Percentiles rank a stretch among this genome's conserved stretches.
These are phyloP conservation scores for Lipomyces starkeyi DNA, from an alignment of 805 yeast genomes.

Conservation along the genomic window DNA sequence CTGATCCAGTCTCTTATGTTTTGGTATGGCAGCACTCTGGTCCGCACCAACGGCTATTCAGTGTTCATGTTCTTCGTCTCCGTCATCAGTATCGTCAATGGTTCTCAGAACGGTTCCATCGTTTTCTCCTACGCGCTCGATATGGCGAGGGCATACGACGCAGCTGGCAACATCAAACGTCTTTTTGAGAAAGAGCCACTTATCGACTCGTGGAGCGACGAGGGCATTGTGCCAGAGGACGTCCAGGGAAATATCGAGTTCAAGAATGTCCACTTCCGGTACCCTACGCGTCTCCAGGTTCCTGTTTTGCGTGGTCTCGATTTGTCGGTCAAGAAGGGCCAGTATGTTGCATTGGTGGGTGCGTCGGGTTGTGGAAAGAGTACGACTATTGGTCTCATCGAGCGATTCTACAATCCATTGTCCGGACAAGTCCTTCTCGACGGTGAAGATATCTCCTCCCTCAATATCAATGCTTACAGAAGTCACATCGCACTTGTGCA, in stretches of 20 bases:
- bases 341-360: conserved; percentile 88
- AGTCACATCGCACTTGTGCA: conserved; percentile 63
- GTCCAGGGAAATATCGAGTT: conserved; percentile 61
- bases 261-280: conserved; percentile 45
- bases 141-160: conserved; percentile 51
- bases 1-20: conserved; percentile 52
- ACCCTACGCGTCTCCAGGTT: conserved; percentile 44
- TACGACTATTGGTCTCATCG: conserved; percentile 57
- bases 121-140: conserved; percentile 53
- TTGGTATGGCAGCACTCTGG: conserved; percentile 51
- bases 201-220: conserved; percentile 46
- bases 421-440: conserved; percentile 59
- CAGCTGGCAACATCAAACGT: conserved; percentile 46
- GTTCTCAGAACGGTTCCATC: conserved; percentile 51
- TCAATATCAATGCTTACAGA: conserved; percentile 59
- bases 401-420: conserved; percentile 58
- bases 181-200: conserved; percentile 46
- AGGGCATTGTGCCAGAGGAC: conserved; percentile 42
- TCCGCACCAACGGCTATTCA: conserved; percentile 44
- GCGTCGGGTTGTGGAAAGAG: conserved; percentile 66
- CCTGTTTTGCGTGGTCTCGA: conserved; percentile 42
- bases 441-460: conserved; percentile 55
- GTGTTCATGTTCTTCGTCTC: conserved; percentile 49
- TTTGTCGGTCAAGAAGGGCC: conserved; percentile 66
- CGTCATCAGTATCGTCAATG: conserved; percentile 49